Conservation (phyloP, 805 yeast species). For the Wickerhamiella kazuoi region DNA sequence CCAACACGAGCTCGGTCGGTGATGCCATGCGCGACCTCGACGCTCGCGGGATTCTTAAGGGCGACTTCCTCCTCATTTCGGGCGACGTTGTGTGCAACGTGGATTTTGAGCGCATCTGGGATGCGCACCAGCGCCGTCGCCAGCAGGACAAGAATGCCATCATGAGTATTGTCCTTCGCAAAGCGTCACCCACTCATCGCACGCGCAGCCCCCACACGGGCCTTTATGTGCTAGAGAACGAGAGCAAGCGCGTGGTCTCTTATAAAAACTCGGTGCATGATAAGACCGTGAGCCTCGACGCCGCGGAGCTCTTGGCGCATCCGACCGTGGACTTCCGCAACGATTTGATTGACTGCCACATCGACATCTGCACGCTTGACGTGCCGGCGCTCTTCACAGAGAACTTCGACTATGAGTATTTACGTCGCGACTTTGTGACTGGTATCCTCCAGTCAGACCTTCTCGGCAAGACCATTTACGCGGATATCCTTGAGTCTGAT, state of each 20-base stretch:
- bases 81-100: constrained; percentile 95
- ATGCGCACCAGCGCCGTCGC: constrained; percentile 54
- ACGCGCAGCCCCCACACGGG: constrained; percentile 63
- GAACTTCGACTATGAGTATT: constrained; percentile 80
- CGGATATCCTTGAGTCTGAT: constrained; percentile 60
- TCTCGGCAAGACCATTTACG: constrained; percentile 76
- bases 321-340: constrained; percentile 65
- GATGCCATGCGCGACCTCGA: constrained; percentile 96
- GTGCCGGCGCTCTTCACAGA: constrained; percentile 94
- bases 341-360: constrained; percentile 89
- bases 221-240: constrained; percentile 60
- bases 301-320: constrained; percentile 48
- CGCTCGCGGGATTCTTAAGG: constrained; percentile 70
- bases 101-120: constrained; percentile 56
- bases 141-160: constrained; percentile 74
- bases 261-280: constrained; percentile 47
- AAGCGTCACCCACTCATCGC: constrained; percentile 70
- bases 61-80: constrained; percentile 75
- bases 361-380: constrained; percentile 85
- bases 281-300: constrained; percentile 18
- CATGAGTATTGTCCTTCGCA: constrained; percentile 81
- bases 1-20: constrained; percentile 83
- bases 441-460: constrained; percentile 85
- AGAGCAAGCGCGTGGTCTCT: constrained; percentile 58
- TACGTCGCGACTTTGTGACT: constrained; percentile 73